Conservation (phyloP, 1,284 basidiomycete species). For the Ustilago lituana region DNA sequence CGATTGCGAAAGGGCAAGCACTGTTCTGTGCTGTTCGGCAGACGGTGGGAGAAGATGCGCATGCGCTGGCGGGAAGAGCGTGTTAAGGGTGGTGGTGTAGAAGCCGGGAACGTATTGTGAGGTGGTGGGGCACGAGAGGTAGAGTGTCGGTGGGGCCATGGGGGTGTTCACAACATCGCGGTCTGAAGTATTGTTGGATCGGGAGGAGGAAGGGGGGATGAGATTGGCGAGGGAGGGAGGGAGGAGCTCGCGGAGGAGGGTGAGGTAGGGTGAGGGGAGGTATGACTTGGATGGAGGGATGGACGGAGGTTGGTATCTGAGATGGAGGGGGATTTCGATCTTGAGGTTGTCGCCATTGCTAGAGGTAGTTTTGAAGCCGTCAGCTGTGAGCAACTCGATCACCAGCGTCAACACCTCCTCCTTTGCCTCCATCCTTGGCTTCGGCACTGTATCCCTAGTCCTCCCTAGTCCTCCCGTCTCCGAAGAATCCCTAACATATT, state of each 20-base stretch:
- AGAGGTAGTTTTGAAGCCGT: neutral
- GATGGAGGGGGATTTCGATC: constrained; percentile 19
- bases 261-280: neutral
- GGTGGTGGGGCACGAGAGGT: constrained; percentile 8
- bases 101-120: constrained; percentile 10
- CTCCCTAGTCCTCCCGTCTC: neutral
- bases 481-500: too few relatives aligned
- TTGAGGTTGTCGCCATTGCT: neutral
- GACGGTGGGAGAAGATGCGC: constrained; percentile 9
- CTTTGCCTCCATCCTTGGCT: neutral
- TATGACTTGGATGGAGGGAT: neutral
- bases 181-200: too few relatives aligned
- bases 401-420: constrained; percentile 5
- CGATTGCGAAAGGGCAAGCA: neutral
- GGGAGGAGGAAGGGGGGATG: too few relatives aligned
- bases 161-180: too few relatives aligned
- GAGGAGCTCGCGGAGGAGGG: constrained; percentile 3
- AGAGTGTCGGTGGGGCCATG: constrained; percentile 8
- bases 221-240: neutral
- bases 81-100: neutral
- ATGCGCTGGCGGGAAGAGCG: constrained; percentile 21
- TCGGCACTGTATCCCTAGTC: neutral
- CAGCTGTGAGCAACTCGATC: neutral
- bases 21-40: neutral
- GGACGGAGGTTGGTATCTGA: constrained; percentile 13